Evolutionary conservation across 805 yeast genomes (phyloP).

Genomic region (Starmera caribaea): DNA sequence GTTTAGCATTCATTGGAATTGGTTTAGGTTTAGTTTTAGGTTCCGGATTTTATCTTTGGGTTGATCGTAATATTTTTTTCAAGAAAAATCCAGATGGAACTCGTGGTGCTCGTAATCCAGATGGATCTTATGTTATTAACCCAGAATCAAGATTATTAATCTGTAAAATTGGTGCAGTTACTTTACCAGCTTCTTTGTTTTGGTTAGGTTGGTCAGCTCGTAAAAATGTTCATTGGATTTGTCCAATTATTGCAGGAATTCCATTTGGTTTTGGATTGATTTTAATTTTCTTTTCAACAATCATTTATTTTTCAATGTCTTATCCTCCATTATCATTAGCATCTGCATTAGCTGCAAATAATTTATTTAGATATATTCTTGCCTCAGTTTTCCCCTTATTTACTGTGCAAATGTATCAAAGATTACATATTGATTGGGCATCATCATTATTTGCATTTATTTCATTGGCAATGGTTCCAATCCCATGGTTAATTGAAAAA

Average conservation of each 20-base stretch:
- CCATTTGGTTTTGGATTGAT: conserved; percentile 72
- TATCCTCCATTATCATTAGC: conserved; percentile 75
- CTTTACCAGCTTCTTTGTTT: conserved; percentile 58
- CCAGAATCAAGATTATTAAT: conserved; percentile 56
- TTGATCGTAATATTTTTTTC: conserved; percentile 42
- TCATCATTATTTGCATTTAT: conserved; percentile 54
- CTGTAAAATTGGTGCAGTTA: conserved; percentile 58
- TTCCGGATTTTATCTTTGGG: conserved; percentile 35
- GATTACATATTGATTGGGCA: conserved; percentile 73
- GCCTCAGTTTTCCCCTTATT: conserved; percentile 81
- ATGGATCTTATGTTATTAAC: conserved; percentile 42
- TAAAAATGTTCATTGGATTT: conserved; percentile 60
- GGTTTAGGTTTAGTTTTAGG: conserved; percentile 60
- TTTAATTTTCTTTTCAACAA: conserved; percentile 58
- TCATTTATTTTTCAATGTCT: conserved; percentile 59
- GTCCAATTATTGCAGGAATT: conserved; percentile 66
- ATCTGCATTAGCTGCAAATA: conserved; percentile 86
- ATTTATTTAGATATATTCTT: conserved; percentile 61
- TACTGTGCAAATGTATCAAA: conserved; percentile 73
- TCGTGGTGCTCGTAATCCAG: conserved; percentile 36
- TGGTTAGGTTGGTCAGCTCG: conserved; percentile 80
- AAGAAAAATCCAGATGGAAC: conserved; percentile 56
- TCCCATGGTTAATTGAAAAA: conserved; percentile 58
- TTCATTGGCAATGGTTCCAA: conserved; percentile 61
- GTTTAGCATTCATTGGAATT: conserved; percentile 63